phyloP scores from a whole-genome alignment of 1,284 basidiomycete species.

The Sporisorium scitamineum region DNA sequence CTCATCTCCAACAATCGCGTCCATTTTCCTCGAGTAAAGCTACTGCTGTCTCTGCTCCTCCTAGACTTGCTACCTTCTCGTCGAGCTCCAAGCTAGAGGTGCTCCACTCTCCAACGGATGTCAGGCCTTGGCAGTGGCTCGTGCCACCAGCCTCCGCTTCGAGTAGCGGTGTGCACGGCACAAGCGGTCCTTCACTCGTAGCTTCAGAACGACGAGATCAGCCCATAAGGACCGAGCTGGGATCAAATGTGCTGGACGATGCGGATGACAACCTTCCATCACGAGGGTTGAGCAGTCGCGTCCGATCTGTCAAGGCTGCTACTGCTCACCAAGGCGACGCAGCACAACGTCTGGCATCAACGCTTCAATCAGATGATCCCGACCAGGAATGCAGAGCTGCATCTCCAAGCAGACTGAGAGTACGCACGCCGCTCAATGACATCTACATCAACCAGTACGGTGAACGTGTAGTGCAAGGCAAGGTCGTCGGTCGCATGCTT shows the following conservation, averaged over 20 bases:
- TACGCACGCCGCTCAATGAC: conserved; percentile 34
- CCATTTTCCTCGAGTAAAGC: not conserved
- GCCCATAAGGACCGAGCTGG: conserved; percentile 25
- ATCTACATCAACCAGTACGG: conserved; percentile 56
- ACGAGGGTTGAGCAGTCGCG: conserved; percentile 25
- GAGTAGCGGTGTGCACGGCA: not conserved
- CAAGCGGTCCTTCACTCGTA: conserved; percentile 1
- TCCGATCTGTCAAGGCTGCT: conserved; percentile 31
- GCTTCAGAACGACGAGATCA: not conserved
- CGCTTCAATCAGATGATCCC: not conserved
- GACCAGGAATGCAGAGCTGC: conserved; percentile 5
- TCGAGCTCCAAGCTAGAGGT: conserved; percentile 32
- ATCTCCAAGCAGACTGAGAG: conserved; percentile 22
- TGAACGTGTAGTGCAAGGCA: conserved; percentile 47
- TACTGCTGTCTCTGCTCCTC: not conserved
- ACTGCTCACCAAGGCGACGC: conserved; percentile 2
- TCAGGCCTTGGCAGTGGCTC: conserved; percentile 43
- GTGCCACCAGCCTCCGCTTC: conserved; percentile 8
- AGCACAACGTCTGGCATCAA: not conserved
- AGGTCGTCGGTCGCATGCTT: conserved; percentile 39
- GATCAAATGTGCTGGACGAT: conserved; percentile 12
- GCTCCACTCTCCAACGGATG: conserved; percentile 39
- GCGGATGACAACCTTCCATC: conserved; percentile 38
- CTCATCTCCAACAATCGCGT: conserved; percentile 11
- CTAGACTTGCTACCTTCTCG: conserved; percentile 15